Percentiles rank a stretch among this genome's conserved stretches.
phyloP scores from a whole-genome alignment of 495 filamentous ascomycete species.

The Parmelia sp. region DNA sequence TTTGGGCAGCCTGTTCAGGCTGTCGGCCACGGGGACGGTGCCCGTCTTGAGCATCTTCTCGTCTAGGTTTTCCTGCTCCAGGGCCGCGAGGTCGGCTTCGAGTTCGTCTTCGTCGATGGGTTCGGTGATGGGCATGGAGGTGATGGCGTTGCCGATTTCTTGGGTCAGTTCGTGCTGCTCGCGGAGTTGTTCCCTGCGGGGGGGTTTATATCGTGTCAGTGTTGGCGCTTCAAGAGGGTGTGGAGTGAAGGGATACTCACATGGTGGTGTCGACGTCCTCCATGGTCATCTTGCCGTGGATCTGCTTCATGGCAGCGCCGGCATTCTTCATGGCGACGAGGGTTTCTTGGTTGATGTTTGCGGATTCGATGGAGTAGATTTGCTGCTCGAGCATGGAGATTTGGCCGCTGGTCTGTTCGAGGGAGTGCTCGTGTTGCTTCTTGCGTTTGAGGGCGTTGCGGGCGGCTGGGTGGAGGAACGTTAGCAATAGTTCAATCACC shows the following conservation, averaged over 20 bases:
- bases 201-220: conserved; percentile 21
- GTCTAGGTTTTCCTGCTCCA: conserved; percentile 85
- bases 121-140: conserved; percentile 60
- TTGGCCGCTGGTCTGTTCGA: conserved; percentile 83
- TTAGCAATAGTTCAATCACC: not conserved
- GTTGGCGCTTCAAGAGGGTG: not conserved
- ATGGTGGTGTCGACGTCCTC: conserved; percentile 93
- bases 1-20: conserved; percentile 65
- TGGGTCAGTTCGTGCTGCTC: conserved; percentile 90
- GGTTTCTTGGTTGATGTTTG: conserved; percentile 98
- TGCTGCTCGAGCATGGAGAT: conserved; percentile 90
- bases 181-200: conserved; percentile 77
- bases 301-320: conserved; percentile 78
- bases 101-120: conserved; percentile 81
- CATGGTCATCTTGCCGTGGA: conserved; percentile 82
- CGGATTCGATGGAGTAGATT: conserved; percentile 93
- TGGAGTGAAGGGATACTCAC: conserved; percentile 48
- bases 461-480: conserved; percentile 53
- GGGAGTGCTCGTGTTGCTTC: conserved; percentile 83
- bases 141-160: conserved; percentile 84
- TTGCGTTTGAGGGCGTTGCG: conserved; percentile 90
- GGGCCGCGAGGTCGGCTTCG: conserved; percentile 64
- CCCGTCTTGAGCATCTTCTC: conserved; percentile 90
- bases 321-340: conserved; percentile 90
- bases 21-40: conserved; percentile 62